Percentiles rank a stretch among this genome's conserved stretches.
Conservation (phyloP, 2,329 filamentous ascomycete genomes). For the Cladorrhinum sp. region DNA sequence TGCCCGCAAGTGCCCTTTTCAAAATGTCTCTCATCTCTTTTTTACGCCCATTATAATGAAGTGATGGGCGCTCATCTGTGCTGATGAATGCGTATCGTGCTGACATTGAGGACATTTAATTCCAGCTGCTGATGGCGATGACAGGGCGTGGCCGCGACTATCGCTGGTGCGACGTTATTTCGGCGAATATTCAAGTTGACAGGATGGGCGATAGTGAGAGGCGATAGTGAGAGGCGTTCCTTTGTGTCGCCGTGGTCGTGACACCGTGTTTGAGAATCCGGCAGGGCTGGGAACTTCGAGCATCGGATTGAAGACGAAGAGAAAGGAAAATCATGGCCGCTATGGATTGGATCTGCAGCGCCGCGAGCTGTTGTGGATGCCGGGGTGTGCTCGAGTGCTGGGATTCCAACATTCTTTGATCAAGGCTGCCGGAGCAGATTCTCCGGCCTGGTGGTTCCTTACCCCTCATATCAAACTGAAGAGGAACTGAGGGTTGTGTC, state of each 20-base stretch:
- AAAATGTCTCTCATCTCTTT: neutral
- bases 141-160: neutral
- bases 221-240: neutral
- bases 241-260: neutral
- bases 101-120: neutral
- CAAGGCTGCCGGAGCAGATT: neutral
- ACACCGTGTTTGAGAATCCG: neutral
- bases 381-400: neutral
- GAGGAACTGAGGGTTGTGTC: neutral
- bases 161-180: conserved; percentile 14
- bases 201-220: neutral
- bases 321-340: neutral
- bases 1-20: neutral
- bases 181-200: conserved; percentile 9
- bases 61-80: neutral
- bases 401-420: neutral
- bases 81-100: neutral
- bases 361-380: neutral
- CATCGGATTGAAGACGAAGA: neutral
- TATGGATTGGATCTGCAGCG: neutral
- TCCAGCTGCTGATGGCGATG: conserved; percentile 9
- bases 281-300: neutral
- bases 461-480: neutral
- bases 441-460: neutral
- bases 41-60: neutral